phyloP scores from a whole-genome alignment of 306 rosid genomes.

The Glycine latifolia region DNA sequence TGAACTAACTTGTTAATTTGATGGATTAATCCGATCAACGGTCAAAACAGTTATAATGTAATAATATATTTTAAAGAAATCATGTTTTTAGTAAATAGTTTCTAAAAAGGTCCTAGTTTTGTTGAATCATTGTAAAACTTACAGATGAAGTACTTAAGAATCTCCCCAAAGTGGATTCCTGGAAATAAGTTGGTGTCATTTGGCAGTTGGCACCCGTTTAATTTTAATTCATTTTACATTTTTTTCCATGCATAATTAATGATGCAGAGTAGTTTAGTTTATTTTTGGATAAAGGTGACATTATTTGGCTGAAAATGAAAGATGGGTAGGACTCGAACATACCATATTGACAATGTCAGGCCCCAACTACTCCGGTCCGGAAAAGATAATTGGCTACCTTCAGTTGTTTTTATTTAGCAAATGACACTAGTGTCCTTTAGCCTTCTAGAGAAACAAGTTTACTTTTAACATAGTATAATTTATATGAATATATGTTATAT shows the following conservation, averaged over 20 bases:
- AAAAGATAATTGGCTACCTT: neutral
- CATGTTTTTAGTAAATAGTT: too few relatives aligned
- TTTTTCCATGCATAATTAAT: neutral
- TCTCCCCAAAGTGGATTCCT: neutral
- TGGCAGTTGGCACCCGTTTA: neutral
- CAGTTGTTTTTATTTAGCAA: neutral
- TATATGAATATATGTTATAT: neutral
- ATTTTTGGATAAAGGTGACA: neutral
- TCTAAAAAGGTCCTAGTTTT: too few relatives aligned
- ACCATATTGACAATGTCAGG: neutral
- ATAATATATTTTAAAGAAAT: too few relatives aligned
- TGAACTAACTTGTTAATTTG: too few relatives aligned
- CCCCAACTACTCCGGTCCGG: constrained; percentile 31
- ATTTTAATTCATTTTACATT: neutral
- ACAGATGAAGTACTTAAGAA: too few relatives aligned
- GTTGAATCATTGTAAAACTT: too few relatives aligned
- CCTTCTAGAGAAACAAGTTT: neutral
- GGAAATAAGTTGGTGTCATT: constrained; percentile 20
- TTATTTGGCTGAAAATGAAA: neutral
- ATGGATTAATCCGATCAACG: too few relatives aligned
- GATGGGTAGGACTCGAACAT: constrained; percentile 2
- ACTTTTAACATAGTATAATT: neutral
- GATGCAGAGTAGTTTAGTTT: neutral
- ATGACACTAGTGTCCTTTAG: neutral
- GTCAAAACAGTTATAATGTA: too few relatives aligned